Percentiles rank a stretch among this genome's conserved stretches.
Evolutionary conservation across 2,329 filamentous ascomycete species (phyloP).

Genomic region (Colletotrichum cordylinicola): DNA sequence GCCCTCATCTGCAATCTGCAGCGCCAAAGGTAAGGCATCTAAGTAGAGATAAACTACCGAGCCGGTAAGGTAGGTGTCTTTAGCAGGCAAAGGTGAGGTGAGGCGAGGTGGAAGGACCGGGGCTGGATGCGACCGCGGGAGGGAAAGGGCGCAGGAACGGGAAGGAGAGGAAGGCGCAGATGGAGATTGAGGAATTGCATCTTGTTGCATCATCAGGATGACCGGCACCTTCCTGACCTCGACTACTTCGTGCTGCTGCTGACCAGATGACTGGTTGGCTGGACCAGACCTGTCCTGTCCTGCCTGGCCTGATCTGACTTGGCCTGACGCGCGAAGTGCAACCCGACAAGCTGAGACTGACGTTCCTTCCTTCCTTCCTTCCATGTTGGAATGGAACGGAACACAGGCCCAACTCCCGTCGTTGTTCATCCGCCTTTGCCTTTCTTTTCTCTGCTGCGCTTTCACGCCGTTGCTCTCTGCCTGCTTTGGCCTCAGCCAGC

Average conservation of each 20-base stretch:
- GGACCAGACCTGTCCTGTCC: neutral
- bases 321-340: neutral
- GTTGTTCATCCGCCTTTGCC: neutral
- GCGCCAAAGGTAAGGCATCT: neutral
- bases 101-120: neutral
- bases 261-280: neutral
- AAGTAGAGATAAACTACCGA: neutral
- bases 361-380: neutral
- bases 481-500: neutral
- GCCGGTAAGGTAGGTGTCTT: neutral
- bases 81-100: neutral
- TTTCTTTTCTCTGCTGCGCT: neutral
- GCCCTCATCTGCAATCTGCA: neutral
- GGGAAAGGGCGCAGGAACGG: neutral
- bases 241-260: neutral
- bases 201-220: neutral
- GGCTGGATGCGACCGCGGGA: neutral
- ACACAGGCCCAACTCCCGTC: neutral
- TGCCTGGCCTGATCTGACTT: neutral
- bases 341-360: neutral
- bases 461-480: neutral
- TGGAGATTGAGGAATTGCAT: neutral
- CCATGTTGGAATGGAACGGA: neutral
- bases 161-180: neutral
- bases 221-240: neutral